Percentiles rank a stretch among this genome's conserved stretches.
Conservation (phyloP, 768 basidiomycete species). For the Asterophora parasitica region DNA sequence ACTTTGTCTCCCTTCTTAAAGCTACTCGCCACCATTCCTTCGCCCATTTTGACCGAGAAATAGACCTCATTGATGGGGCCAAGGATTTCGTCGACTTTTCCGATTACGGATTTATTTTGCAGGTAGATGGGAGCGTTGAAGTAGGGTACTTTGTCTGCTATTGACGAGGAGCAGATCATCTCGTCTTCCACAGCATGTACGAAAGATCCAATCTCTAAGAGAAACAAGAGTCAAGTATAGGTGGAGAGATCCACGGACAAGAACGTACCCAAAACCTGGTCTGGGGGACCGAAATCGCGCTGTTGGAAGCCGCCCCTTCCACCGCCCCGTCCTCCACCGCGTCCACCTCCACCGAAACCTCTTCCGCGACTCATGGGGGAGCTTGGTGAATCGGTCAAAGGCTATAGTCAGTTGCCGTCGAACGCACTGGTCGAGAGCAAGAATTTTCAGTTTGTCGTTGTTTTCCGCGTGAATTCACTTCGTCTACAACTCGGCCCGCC, state of each 20-base stretch:
- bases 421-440: background rate
- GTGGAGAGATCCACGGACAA: background rate
- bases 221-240: slow-evolving; percentile 9
- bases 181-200: slow-evolving; percentile 96
- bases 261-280: slow-evolving; percentile 63
- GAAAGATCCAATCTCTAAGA: slow-evolving; percentile 87
- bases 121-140: slow-evolving; percentile 99
- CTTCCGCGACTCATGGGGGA: slow-evolving; percentile 22
- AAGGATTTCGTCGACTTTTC: slow-evolving; percentile 99
- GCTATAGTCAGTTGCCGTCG: background rate
- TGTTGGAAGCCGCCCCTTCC: slow-evolving; percentile 71
- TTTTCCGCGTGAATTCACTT: slow-evolving; percentile 7
- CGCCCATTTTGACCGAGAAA: slow-evolving; percentile 96
- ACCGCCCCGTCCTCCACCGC: slow-evolving; percentile 60
- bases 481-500: slow-evolving; percentile 2
- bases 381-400: background rate
- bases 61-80: slow-evolving; percentile 98
- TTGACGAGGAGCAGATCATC: slow-evolving; percentile 88
- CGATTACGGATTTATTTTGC: slow-evolving; percentile 92
- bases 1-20: slow-evolving; percentile 99
- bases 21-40: slow-evolving; percentile 91
- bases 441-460: slow-evolving; percentile 15
- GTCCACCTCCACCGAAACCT: slow-evolving; percentile 52
- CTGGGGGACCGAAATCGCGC: slow-evolving; percentile 74
- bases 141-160: slow-evolving; percentile 91